Evolutionary conservation across 2,329 filamentous ascomycete genomes (phyloP).

Genomic region (Neofusicoccum kwambonambiense): DNA sequence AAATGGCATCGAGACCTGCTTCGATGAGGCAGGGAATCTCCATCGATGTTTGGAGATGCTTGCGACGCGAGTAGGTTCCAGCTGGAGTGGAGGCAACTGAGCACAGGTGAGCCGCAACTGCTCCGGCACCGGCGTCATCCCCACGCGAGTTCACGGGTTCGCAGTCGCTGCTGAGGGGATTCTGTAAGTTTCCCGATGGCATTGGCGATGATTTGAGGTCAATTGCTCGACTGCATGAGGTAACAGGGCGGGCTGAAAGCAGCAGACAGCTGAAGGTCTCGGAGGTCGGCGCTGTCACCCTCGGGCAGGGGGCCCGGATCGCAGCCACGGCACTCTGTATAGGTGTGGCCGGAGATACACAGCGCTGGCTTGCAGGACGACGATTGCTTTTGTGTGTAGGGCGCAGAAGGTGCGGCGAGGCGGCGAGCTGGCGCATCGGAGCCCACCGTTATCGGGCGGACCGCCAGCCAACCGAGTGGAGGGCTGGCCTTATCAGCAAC

Average conservation of each 20-base stretch:
- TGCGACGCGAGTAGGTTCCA: no score
- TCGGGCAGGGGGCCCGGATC: neutral
- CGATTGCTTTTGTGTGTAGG: neutral
- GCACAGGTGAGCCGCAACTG: no score
- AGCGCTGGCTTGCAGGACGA: neutral
- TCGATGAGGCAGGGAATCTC: no score
- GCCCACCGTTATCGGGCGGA: constrained; percentile 8
- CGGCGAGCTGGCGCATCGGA: neutral
- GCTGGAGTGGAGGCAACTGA: no score
- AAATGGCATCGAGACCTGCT: no score
- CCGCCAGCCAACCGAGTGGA: constrained; percentile 2
- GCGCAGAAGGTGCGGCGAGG: neutral
- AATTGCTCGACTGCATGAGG: neutral
- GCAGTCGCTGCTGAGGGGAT: no score
- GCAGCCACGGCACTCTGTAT: neutral
- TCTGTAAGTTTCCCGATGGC: no score
- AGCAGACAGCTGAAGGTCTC: neutral
- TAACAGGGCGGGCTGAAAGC: neutral
- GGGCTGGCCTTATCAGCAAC: constrained; percentile 8
- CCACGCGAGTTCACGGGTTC: no score
- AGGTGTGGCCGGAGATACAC: neutral
- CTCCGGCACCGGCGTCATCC: no score
- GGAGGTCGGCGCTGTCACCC: constrained; percentile 1
- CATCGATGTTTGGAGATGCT: no score
- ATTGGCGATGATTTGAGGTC: no score